These are phyloP conservation scores for Chionographis japonica DNA, from an alignment of 106 monocot genomes.

Conservation along the genomic window DNA sequence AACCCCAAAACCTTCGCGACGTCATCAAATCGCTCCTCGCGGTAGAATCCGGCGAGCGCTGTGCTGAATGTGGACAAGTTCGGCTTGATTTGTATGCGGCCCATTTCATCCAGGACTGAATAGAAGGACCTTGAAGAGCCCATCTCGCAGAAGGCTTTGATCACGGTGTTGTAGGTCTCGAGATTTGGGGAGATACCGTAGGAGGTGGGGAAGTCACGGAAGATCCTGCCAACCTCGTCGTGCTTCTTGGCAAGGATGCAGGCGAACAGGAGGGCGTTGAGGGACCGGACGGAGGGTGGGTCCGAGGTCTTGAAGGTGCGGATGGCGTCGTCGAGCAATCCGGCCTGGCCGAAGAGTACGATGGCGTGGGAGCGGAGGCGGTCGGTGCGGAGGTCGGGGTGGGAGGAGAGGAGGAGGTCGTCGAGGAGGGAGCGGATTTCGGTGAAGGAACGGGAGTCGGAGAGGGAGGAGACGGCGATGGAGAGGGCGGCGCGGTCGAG, in stretches of 20 bases:
- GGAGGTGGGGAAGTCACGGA: slow-evolving; percentile 21
- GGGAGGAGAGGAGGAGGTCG: slow-evolving; percentile 13
- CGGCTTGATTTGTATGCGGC: slow-evolving; percentile 23
- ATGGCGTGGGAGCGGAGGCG: slow-evolving; percentile 22
- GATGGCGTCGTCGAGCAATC: slow-evolving; percentile 39
- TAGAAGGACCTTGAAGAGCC: slow-evolving; percentile 23
- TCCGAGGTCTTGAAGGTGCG: slow-evolving; percentile 12
- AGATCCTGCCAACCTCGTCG: slow-evolving; percentile 14
- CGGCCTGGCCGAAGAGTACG: slow-evolving; percentile 46
- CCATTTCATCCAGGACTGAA: slow-evolving; percentile 43
- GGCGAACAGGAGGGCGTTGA: slow-evolving; percentile 51
- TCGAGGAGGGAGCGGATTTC: slow-evolving; percentile 30
- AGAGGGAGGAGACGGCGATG: slow-evolving; percentile 19
- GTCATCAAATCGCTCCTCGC: slow-evolving; percentile 26
- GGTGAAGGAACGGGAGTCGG: slow-evolving; percentile 17
- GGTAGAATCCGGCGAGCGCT: slow-evolving; percentile 32
- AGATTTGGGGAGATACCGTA: slow-evolving; percentile 29
- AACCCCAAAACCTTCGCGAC: slow-evolving; percentile 26
- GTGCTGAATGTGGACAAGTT: slow-evolving; percentile 35
- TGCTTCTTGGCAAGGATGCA: slow-evolving; percentile 34
- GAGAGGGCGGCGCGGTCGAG: slow-evolving; percentile 41
- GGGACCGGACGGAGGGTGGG: slow-evolving; percentile 10
- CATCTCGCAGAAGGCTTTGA: slow-evolving; percentile 36
- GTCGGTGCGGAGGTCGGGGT: slow-evolving; percentile 9
- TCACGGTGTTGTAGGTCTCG: slow-evolving; percentile 52